A percentile compares a stretch with the other conserved stretches of the same genome.
phyloP scores from a whole-genome alignment of 768 basidiomycete species.

The Calocybe gangraenosa region DNA sequence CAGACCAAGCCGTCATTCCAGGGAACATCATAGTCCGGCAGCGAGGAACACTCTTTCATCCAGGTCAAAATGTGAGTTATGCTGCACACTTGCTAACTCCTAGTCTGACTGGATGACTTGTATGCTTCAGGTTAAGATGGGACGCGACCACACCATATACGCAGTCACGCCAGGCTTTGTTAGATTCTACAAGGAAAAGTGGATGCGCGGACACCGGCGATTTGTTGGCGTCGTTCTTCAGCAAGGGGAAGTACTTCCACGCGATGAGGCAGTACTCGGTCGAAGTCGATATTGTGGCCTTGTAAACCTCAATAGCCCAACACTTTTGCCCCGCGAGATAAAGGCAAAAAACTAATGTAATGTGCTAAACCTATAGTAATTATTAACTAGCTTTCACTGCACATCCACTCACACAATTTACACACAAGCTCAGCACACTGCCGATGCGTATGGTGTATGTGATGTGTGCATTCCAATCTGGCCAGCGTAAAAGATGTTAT shows the following conservation, averaged over 20 bases:
- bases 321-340: conserved; percentile 15
- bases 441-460: too few species aligned
- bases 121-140: conserved; percentile 71
- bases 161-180: conserved; percentile 89
- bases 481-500: too few species aligned
- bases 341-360: conserved; percentile 16
- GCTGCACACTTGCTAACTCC: neutral
- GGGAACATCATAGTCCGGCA: conserved; percentile 97
- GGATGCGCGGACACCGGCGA: conserved; percentile 67
- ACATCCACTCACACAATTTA: too few species aligned
- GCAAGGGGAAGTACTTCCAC: conserved; percentile 81
- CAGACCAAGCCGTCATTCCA: conserved; percentile 89
- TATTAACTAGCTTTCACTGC: conserved; percentile 3
- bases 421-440: too few species aligned
- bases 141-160: conserved; percentile 92
- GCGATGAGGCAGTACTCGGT: conserved; percentile 68
- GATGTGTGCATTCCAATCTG: too few species aligned
- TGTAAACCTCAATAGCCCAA: conserved; percentile 52
- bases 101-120: conserved; percentile 4
- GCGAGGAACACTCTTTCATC: conserved; percentile 87
- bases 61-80: conserved; percentile 81
- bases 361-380: conserved; percentile 5
- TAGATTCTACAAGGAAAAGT: conserved; percentile 86
- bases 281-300: conserved; percentile 84
- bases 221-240: conserved; percentile 83